Evolutionary conservation across 2,329 filamentous ascomycete genomes (phyloP), one percentile per base, ranked within the genome.

Genomic region (Cladophialophora bantiana): DNA sequence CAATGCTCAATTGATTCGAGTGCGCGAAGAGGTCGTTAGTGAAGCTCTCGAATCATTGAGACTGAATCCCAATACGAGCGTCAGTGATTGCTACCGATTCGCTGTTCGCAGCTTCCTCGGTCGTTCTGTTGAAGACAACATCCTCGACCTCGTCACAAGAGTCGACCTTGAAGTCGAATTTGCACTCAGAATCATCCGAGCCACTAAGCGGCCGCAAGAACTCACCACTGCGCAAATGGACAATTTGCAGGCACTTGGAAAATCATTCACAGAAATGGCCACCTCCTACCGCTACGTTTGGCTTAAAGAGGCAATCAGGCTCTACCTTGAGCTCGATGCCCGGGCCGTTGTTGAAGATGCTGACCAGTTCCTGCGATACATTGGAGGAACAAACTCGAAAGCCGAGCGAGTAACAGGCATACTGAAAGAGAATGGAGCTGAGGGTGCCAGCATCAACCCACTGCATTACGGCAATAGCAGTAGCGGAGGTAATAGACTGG

Each of bases 161-260:
- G 26, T 48, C 35, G 15, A 61, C 13, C 34, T 52, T 13, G 45
- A 54, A n/a, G 48, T 61, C 9, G 59, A 53, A 10, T 10, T 52
- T 31, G 48, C 59, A 7, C 18, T 34, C 26, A 18, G 20, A 20
- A 61, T 53, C 59, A 42, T 54, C 4, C 13, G 31, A 12, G 56
- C 56, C 34, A 61, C 45, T 36, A 34, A 31, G 18, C 35, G 26
- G 26, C 56, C 56, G 10, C 18, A 59, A 12, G 18, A n/a, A 15
- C 54, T 20, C 50, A 61, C 59, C 4, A 32, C 31, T 20, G 36
- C 20, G 26, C 32, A 53, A 20, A 18, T 61, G 59, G 48, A 36
- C n/a, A 53, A 18, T 12, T n/a, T 61, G 32, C 59, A 54, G 32
- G 45, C 36, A 32, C 45, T 61, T 7, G 59, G 45, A 26, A 13